These are phyloP conservation scores for Marsdenia floribunda DNA, from an alignment of 257 asterid genomes.

Conservation along the genomic window DNA sequence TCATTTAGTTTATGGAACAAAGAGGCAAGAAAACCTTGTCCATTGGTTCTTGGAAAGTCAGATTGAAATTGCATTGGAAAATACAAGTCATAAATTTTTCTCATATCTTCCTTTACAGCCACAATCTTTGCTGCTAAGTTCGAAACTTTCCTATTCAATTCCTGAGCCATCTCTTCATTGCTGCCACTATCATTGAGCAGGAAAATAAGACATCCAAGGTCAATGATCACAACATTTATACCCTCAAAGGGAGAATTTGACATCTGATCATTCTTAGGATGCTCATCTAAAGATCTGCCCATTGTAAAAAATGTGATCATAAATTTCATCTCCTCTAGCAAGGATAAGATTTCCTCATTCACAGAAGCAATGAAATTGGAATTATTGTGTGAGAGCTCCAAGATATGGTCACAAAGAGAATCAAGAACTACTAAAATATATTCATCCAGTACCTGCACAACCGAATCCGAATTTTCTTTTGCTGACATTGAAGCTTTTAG, in stretches of 20 bases:
- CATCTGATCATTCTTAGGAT: background rate
- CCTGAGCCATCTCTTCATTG: background rate
- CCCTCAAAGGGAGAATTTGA: no score
- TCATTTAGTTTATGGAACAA: no score
- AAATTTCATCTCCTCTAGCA: background rate
- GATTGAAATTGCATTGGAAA: no score
- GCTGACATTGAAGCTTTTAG: conserved; percentile 5
- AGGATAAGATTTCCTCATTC: no score
- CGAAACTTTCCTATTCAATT: no score
- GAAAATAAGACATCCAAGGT: background rate
- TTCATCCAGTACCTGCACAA: background rate
- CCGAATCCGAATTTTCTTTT: no score
- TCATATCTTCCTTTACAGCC: background rate
- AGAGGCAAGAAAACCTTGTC: no score
- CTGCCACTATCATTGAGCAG: no score
- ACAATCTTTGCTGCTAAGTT: background rate
- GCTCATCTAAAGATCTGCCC: background rate
- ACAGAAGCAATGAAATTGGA: no score
- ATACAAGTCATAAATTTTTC: no score
- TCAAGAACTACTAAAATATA: background rate
- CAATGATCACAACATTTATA: background rate
- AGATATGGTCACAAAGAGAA: background rate
- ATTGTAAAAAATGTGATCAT: no score
- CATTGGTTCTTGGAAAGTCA: no score
- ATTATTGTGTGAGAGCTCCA: background rate